These are phyloP conservation scores for Fusarium foetens DNA, from an alignment of 2,329 filamentous ascomycete species.

Conservation along the genomic window DNA sequence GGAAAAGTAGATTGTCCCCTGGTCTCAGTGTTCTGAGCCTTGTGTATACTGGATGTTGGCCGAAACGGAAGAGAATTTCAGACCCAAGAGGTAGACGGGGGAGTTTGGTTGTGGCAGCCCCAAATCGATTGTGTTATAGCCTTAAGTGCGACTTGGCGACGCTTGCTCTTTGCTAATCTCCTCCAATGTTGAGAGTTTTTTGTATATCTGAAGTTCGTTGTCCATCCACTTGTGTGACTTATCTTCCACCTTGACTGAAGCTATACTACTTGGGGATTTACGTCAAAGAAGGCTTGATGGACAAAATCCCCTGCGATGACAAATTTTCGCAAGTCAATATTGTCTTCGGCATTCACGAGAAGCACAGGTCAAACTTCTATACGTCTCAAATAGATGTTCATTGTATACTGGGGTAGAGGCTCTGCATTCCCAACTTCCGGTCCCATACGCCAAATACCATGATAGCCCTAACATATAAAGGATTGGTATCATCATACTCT, in stretches of 20 bases:
- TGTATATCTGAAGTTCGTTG: slow-evolving; percentile 26
- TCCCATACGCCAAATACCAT: slow-evolving; percentile 10
- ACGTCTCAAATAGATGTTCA: slow-evolving; percentile 1
- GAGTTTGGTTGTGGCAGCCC: slow-evolving; percentile 46
- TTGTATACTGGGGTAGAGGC: background rate
- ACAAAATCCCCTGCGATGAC: background rate
- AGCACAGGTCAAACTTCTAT: background rate
- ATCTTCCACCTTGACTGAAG: background rate
- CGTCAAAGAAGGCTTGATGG: background rate
- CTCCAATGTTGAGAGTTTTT: slow-evolving; percentile 35
- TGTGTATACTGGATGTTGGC: slow-evolving; percentile 53
- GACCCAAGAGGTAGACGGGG: slow-evolving; percentile 46
- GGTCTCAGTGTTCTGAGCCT: slow-evolving; percentile 34
- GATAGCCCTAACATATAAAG: slow-evolving; percentile 11
- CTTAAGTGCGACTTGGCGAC: slow-evolving; percentile 38
- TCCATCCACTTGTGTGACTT: slow-evolving; percentile 10
- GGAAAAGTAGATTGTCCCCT: slow-evolving; percentile 54
- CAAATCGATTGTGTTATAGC: slow-evolving; percentile 50
- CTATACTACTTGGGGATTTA: background rate
- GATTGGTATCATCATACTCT: slow-evolving; percentile 5
- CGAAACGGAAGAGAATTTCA: slow-evolving; percentile 42
- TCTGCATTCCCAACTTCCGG: background rate
- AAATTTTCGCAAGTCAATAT: background rate
- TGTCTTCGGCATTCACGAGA: background rate
- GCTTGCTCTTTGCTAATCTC: slow-evolving; percentile 37